Evolutionary conservation across 805 yeast genomes (phyloP).

Genomic region (Candida pseudoglaebosa): DNA sequence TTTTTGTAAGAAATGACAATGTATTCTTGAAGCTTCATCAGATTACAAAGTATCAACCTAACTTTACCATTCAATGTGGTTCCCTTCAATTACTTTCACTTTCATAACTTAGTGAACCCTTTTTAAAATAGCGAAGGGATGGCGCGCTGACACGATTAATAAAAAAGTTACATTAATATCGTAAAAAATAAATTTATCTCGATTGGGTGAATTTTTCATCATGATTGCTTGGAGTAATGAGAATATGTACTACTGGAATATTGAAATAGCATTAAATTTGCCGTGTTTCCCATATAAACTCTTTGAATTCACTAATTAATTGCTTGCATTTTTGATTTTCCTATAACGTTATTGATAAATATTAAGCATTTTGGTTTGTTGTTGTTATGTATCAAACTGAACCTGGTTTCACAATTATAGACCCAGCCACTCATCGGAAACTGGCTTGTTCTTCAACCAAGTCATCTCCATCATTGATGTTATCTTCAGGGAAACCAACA

Average conservation of each 20-base stretch:
- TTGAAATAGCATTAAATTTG: background rate
- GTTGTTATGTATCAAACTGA: constrained; percentile 21
- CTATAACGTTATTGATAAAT: too few relatives aligned
- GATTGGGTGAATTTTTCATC: background rate
- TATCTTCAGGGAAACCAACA: background rate
- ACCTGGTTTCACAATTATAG: constrained; percentile 4
- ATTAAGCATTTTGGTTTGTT: constrained; percentile 2
- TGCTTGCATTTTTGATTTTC: background rate
- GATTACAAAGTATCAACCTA: too few relatives aligned
- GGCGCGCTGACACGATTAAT: too few relatives aligned
- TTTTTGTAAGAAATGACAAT: too few relatives aligned
- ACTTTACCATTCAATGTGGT: too few relatives aligned
- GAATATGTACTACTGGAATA: background rate
- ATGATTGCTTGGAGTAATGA: background rate
- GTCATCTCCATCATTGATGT: background rate
- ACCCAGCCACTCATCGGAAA: constrained; percentile 2
- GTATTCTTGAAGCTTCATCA: too few relatives aligned
- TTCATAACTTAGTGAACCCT: too few relatives aligned
- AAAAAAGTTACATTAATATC: too few relatives aligned
- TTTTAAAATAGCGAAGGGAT: too few relatives aligned
- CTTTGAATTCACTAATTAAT: background rate
- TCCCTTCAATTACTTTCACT: too few relatives aligned
- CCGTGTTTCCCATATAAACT: background rate
- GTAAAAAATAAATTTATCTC: background rate
- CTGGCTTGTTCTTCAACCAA: background rate